Evolutionary conservation across 805 yeast species (phyloP).

Genomic region (Schizosaccharomyces octosporus): DNA sequence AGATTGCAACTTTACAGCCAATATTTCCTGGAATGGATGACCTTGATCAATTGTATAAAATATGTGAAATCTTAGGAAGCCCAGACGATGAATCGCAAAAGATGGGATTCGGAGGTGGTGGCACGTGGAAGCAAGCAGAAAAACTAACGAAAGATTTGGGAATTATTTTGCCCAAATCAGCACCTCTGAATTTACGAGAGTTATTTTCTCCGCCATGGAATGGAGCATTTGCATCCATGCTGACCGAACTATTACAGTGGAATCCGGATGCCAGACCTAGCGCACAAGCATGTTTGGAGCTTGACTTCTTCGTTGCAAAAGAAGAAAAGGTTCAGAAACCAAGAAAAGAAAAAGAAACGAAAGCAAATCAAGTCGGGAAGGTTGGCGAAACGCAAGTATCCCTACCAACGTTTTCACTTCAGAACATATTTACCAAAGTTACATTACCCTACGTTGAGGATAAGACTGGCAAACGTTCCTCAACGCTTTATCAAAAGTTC

Average conservation of each 20-base stretch:
- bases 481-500: background rate
- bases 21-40: conserved; percentile 91
- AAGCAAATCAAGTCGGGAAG: background rate
- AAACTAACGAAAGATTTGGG: background rate
- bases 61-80: background rate
- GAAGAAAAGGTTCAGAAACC: too few relatives aligned
- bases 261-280: background rate
- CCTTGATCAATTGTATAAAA: conserved; percentile 38
- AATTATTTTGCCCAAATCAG: background rate
- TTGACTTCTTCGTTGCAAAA: background rate
- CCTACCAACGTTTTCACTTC: background rate
- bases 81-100: background rate
- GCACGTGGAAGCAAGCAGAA: background rate
- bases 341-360: too few relatives aligned
- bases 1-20: conserved; percentile 65
- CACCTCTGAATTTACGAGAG: background rate
- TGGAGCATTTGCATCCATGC: background rate
- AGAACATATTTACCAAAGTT: background rate
- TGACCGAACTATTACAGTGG: background rate
- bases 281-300: background rate
- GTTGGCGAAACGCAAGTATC: background rate
- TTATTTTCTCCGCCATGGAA: background rate
- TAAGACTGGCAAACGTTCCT: background rate
- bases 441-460: background rate
- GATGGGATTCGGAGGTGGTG: background rate